Conservation (phyloP, 2,329 filamentous ascomycete species). For the Incumbomyces delicatus region DNA sequence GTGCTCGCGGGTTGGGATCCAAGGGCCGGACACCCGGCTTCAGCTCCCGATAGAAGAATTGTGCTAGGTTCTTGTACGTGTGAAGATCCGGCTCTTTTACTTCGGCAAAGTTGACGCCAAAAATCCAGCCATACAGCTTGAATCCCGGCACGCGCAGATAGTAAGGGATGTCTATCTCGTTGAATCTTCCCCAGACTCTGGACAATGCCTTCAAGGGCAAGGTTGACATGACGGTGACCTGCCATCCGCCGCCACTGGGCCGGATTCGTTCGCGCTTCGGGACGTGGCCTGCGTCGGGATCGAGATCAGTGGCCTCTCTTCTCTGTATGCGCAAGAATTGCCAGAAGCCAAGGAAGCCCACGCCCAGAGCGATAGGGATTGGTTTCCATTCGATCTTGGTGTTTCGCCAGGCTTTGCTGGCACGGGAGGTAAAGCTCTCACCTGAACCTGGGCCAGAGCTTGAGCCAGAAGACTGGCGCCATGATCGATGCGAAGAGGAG, state of each 20-base stretch:
- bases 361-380: conserved; percentile 76
- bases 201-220: conserved; percentile 84
- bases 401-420: conserved; percentile 49
- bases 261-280: conserved; percentile 54
- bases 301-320: conserved; percentile 33
- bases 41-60: conserved; percentile 93
- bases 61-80: conserved; percentile 80
- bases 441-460: conserved; percentile 30
- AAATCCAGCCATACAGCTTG: conserved; percentile 80
- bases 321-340: conserved; percentile 69
- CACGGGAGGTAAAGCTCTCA: conserved; percentile 47
- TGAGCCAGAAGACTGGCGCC: conserved; percentile 26
- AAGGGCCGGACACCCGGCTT: conserved; percentile 82
- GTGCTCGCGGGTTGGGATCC: conserved; percentile 66
- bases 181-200: conserved; percentile 81
- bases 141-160: conserved; percentile 82
- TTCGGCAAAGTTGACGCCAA: conserved; percentile 84
- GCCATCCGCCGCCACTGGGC: conserved; percentile 73
- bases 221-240: conserved; percentile 88
- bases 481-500: conserved; percentile 32
- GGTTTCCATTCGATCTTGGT: conserved; percentile 79
- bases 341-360: conserved; percentile 71
- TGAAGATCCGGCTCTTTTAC: conserved; percentile 81
- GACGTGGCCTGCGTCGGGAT: conserved; percentile 32
- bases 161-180: conserved; percentile 79